Percentiles rank a stretch among this genome's conserved stretches.
Evolutionary conservation across 2,329 filamentous ascomycete genomes (phyloP).

Genomic region (Trichocomaceae sp.): DNA sequence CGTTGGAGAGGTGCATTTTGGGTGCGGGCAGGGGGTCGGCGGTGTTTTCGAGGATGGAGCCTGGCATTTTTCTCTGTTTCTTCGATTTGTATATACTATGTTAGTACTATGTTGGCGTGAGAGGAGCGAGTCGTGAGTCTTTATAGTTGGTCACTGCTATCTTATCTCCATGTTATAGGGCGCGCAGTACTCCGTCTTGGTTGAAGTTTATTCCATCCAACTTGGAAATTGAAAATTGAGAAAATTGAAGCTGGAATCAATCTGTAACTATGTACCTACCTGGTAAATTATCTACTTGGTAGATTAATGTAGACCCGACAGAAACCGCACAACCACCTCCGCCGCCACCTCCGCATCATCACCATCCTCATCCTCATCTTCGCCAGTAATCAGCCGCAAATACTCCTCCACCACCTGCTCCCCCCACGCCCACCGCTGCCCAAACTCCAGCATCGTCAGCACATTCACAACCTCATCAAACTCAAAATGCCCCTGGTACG

Average conservation of each 20-base stretch:
- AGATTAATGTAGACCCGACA: slow-evolving; percentile 11
- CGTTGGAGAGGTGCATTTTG: slow-evolving; percentile 10
- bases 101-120: too few relatives aligned
- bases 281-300: too few relatives aligned
- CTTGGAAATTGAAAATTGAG: too few relatives aligned
- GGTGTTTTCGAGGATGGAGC: slow-evolving; percentile 29
- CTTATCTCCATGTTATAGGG: background rate
- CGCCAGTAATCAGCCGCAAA: slow-evolving; percentile 20
- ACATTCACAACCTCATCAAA: slow-evolving; percentile 24
- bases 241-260: too few relatives aligned
- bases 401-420: slow-evolving; percentile 11
- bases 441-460: slow-evolving; percentile 22
- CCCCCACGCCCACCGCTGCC: slow-evolving; percentile 19
- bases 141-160: too few relatives aligned
- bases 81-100: too few relatives aligned
- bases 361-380: slow-evolving; percentile 13
- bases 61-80: slow-evolving; percentile 25
- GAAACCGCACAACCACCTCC: slow-evolving; percentile 28
- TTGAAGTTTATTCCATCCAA: too few relatives aligned
- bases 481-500: slow-evolving; percentile 30
- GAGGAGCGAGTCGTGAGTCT: too few relatives aligned
- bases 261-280: too few relatives aligned
- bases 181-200: too few relatives aligned
- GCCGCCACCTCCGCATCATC: slow-evolving; percentile 30
- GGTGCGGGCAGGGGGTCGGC: slow-evolving; percentile 25